Conservation (phyloP, 208 protist genomes). For the Leishmania braziliensis region DNA sequence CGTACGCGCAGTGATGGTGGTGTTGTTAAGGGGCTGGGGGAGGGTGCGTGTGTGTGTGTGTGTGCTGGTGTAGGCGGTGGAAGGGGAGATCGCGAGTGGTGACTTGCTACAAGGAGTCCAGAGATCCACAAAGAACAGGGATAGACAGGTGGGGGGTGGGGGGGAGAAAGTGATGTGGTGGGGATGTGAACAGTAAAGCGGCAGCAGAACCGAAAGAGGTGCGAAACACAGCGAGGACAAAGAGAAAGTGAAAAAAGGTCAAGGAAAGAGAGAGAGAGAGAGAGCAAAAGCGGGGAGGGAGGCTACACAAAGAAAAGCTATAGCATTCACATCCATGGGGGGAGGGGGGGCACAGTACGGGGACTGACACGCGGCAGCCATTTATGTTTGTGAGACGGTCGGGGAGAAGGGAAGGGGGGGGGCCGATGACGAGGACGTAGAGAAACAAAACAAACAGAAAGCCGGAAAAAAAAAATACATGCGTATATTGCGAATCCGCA, state of each 20-base stretch:
- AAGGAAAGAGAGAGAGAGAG: background rate
- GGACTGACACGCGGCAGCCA: background rate
- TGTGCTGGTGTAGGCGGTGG: background rate
- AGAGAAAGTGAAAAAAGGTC: background rate
- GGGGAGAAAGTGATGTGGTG: background rate
- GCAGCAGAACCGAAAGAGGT: background rate
- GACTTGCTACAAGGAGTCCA: background rate
- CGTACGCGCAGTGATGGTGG: background rate
- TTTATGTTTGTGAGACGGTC: background rate
- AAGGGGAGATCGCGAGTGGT: background rate
- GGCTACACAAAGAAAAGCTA: background rate
- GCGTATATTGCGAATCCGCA: background rate
- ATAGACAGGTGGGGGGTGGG: background rate
- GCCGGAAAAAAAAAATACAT: background rate
- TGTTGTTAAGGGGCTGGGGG: background rate
- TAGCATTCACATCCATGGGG: background rate
- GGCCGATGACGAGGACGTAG: background rate
- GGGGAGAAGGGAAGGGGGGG: background rate
- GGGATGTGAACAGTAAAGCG: background rate
- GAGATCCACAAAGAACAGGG: background rate
- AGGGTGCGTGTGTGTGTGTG: background rate
- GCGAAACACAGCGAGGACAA: background rate
- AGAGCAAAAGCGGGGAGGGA: background rate
- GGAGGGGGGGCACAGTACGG: background rate
- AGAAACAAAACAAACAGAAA: background rate